A percentile compares a stretch with the other conserved stretches of the same genome.
Conservation (phyloP, 768 basidiomycete species). For the Suillus subalutaceus region DNA sequence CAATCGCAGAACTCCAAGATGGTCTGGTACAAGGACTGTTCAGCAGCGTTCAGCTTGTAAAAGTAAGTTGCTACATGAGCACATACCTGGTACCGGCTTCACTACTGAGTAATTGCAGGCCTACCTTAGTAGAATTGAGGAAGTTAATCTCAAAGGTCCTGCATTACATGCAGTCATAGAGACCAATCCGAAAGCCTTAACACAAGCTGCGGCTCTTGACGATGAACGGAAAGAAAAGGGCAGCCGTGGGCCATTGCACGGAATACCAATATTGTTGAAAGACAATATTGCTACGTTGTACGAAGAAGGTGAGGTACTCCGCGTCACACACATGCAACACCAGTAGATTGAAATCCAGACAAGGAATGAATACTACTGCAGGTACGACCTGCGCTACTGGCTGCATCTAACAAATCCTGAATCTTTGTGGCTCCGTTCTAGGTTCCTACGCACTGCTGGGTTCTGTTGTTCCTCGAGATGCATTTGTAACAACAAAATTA, state of each 20-base stretch:
- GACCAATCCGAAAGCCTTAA: constrained; percentile 33
- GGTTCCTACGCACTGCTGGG: constrained; percentile 33
- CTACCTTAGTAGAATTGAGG: constrained; percentile 40
- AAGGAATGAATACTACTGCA: constrained; percentile 39
- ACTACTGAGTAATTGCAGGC: constrained; percentile 25
- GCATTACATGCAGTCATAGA: constrained; percentile 39
- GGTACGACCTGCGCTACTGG: constrained; percentile 28
- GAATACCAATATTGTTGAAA: constrained; percentile 36
- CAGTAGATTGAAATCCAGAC: background rate
- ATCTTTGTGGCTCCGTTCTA: background rate
- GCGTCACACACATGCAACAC: background rate
- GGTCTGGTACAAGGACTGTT: constrained; percentile 34
- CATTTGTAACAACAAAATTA: constrained; percentile 26
- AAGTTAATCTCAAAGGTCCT: constrained; percentile 38
- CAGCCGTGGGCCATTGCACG: constrained; percentile 31
- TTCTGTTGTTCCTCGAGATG: constrained; percentile 32
- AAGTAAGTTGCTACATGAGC: constrained; percentile 17
- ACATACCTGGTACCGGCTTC: background rate
- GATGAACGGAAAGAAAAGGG: constrained; percentile 24
- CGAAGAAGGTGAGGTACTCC: constrained; percentile 18
- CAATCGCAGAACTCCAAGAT: constrained; percentile 35
- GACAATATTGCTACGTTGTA: constrained; percentile 26
- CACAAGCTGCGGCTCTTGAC: constrained; percentile 33
- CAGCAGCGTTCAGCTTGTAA: constrained; percentile 40
- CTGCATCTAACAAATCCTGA: background rate